phyloP scores from a whole-genome alignment of 2,329 filamentous ascomycete species.

The Penicillium sp. region DNA sequence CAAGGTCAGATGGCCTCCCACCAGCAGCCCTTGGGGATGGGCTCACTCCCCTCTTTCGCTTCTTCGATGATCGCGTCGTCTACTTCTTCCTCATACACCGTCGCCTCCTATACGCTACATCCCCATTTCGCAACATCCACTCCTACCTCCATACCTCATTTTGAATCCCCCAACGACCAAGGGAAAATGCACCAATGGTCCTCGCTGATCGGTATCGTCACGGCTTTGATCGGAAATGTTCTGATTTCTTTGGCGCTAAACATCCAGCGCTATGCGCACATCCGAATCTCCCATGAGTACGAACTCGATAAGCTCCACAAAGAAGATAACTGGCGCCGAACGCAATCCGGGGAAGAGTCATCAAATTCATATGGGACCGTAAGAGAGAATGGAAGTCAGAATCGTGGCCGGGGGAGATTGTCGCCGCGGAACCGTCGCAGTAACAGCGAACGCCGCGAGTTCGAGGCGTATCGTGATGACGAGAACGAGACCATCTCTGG shows the following conservation, averaged over 20 bases:
- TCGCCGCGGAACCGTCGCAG: conserved; percentile 11
- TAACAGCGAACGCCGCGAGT: conserved; percentile 18
- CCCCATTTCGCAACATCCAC: conserved; percentile 12
- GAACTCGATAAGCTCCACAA: conserved; percentile 58
- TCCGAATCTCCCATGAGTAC: conserved; percentile 72
- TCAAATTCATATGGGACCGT: conserved; percentile 48
- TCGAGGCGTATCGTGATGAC: conserved; percentile 28
- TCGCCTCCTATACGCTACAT: conserved; percentile 17
- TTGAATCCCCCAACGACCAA: conserved; percentile 20
- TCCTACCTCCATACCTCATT: conserved; percentile 14
- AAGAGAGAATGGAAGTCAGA: conserved; percentile 13
- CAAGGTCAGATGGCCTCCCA: conserved; percentile 24
- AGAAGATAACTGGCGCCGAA: conserved; percentile 54
- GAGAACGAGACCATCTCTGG: conserved; percentile 29
- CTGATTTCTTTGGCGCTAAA: conserved; percentile 95
- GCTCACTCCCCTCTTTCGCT: conserved; percentile 28
- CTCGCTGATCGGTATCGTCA: conserved; percentile 89
- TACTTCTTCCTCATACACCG: conserved; percentile 11
- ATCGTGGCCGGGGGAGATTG: conserved; percentile 12
- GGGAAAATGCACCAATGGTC: conserved; percentile 63
- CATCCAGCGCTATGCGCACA: conserved; percentile 93
- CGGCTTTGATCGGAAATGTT: conserved; percentile 88
- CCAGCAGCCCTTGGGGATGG: conserved; percentile 29
- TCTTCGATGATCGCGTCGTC: conserved; percentile 25
- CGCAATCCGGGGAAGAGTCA: conserved; percentile 18